Base-by-base conservation (phyloP, 495 filamentous ascomycete genomes). In the Neurospora tetrasperma region DNA sequence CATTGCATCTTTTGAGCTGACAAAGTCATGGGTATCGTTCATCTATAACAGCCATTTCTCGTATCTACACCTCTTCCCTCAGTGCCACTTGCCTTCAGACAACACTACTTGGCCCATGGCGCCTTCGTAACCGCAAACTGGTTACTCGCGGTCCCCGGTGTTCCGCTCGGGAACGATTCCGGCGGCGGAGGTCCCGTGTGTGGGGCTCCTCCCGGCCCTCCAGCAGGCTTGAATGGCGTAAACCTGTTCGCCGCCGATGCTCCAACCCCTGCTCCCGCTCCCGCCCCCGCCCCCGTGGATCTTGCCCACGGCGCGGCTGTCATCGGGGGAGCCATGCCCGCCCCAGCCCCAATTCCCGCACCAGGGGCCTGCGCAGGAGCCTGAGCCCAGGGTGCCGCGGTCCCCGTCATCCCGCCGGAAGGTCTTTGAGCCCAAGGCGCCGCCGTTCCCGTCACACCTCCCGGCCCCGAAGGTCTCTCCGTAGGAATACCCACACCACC, bases 301-400 rank as follows among this genome's bases (percentile, higher is more conserved):
- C 18, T 48, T 16, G 70, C 71, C 77, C 76, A 76, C 20, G 79
- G 80, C 2, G 74, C 78, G 71, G 79, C 80, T 0, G 80, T 71
- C 5, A 77, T 76, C 9, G 54, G 54, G 1, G 73, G 31, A n/a
- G 78, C 70, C 5, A 71, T 46, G 16, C 71, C 59, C 1, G 68
- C 48, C 3, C 38, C n/a, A n/a, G n/a, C n/a, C n/a, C n/a, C n/a
- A n/a, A n/a, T n/a, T n/a, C n/a, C n/a, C n/a, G n/a, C n/a, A n/a
- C n/a, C 38, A 20, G 83, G 76, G 79, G 80, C 80, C 35, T 70
- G 73, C 42, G 74, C 1, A 59, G 43, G 31, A 20, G 80, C 74
- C 44, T 83, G 77, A 11, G 80, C 79, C 84, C 84, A 85, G 7
- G 82, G 83, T 11, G 82, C 83, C 23, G 77, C 79, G 23, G 79